Evolutionary conservation across 164 flowering plant species (phyloP), one percentile per base, ranked within the genome.

Genomic region (Annona squamosa): DNA sequence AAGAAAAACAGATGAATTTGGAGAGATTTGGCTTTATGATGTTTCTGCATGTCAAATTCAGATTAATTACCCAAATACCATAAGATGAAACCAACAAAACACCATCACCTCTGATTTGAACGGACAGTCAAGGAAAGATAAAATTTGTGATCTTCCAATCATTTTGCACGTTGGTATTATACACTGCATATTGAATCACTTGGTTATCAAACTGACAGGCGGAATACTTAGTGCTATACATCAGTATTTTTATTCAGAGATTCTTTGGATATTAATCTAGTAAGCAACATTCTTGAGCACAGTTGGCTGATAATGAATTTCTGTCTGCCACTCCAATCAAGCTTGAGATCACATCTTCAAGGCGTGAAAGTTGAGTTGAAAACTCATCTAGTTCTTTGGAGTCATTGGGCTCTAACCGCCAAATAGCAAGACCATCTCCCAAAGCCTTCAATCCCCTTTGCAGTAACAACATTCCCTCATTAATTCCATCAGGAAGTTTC

Each of bases 401-500:
- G n/a, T 81, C 86, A 12, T 68, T 16, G 0, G 77, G 77, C 71
- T 74, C 82, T 72, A 75, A 82, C 74, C 84, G 79, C 97, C 91
- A 92, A 68, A 73, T 73, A 26, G 86, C 81, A 78, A 94, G 83
- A 73, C 93, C 87, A 74, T 86, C 85, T 45, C 84, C 77, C 74
- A 94, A 81, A 13, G 82, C 83, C 81, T 87, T 84, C 75, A 91
- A 69, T 57, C 97, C 97, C 72, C 79, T 88, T 78, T 88, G 91
- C 64, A 95, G 78, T 79, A 95, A 69, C 65, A 85, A 84, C 81
- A 95, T 80, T 72, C 99, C 98, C 68, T 82, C 81, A 74, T 81
- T 65, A 52, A 92, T 84, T 44, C 81, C 89, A 74, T 86, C 91
- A 4, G 94, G 96, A 74, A 91, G 84, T 77, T 88, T 95, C 73